Evolutionary conservation across 192 early-diverging fungal species (phyloP).

Genomic region (Borealophlyctis nickersoniae): DNA sequence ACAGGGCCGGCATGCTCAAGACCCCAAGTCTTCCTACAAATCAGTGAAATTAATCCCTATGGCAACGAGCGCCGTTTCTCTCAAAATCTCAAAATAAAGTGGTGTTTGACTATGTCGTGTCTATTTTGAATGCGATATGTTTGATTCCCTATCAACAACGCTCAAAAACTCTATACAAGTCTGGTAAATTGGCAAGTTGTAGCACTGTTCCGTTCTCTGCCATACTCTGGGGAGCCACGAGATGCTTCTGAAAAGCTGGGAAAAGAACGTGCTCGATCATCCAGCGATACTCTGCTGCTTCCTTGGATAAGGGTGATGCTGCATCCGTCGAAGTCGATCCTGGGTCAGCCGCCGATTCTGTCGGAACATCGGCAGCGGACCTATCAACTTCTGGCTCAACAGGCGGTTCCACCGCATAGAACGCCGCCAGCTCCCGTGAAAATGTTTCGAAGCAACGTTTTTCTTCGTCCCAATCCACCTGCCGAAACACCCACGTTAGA

Average conservation of each 20-base stretch:
- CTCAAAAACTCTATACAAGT: constrained; percentile 95
- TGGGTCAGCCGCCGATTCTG: not conserved
- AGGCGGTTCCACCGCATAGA: constrained; percentile 49
- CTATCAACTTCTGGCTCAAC: not conserved
- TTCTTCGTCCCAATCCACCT: constrained; percentile 85
- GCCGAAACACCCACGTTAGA: too few relatives aligned
- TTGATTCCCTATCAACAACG: constrained; percentile 79
- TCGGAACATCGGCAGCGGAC: not conserved
- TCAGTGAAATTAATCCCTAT: too few relatives aligned
- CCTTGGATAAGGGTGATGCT: not conserved
- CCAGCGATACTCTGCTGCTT: constrained; percentile 47
- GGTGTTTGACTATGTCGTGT: too few relatives aligned
- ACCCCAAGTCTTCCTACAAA: too few relatives aligned
- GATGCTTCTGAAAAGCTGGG: constrained; percentile 71
- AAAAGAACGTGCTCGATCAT: constrained; percentile 78
- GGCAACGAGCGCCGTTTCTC: too few relatives aligned
- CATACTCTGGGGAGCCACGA: constrained; percentile 63
- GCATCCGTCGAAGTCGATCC: constrained; percentile 1
- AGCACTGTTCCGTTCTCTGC: constrained; percentile 60
- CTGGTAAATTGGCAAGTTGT: constrained; percentile 77
- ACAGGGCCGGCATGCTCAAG: not conserved
- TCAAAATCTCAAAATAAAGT: too few relatives aligned
- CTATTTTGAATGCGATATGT: too few relatives aligned
- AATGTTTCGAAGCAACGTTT: constrained; percentile 79
- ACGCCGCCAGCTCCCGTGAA: constrained; percentile 62